phyloP scores from a whole-genome alignment of 2,329 filamentous ascomycete genomes.

The Aspergillus terreus region DNA sequence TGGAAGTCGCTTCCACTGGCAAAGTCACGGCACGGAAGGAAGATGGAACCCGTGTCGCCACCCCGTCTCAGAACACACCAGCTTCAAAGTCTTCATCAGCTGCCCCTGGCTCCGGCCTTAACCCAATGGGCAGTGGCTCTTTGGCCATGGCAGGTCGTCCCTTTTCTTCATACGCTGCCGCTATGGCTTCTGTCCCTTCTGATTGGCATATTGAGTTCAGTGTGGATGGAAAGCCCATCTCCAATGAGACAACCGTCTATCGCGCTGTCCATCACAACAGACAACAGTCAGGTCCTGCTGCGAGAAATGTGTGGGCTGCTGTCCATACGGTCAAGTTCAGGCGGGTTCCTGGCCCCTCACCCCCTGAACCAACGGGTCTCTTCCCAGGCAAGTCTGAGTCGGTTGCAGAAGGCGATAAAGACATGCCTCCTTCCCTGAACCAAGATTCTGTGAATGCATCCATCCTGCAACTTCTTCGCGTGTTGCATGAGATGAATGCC shows the following conservation, averaged over 20 bases:
- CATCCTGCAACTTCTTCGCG: conserved; percentile 82
- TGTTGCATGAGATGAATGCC: conserved; percentile 86
- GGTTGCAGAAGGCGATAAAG: conserved; percentile 51
- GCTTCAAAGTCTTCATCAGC: conserved; percentile 42
- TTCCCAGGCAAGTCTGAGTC: conserved; percentile 49
- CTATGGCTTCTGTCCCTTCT: conserved; percentile 73
- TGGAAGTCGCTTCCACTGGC: conserved; percentile 81
- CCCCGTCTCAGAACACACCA: conserved; percentile 63
- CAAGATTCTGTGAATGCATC: conserved; percentile 81
- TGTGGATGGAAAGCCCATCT: conserved; percentile 75
- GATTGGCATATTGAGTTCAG: conserved; percentile 98
- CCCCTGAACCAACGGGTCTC: conserved; percentile 65
- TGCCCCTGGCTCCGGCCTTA: conserved; percentile 19
- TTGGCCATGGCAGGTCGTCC: conserved; percentile 56
- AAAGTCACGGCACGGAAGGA: conserved; percentile 90
- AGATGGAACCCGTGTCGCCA: conserved; percentile 81
- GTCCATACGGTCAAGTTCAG: conserved; percentile 91
- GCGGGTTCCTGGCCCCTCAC: conserved; percentile 76
- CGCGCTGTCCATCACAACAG: conserved; percentile 79
- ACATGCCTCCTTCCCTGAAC: conserved; percentile 72
- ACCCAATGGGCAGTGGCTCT: conserved; percentile 32
- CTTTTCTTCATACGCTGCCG: conserved; percentile 75
- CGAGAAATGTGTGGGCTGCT: conserved; percentile 81
- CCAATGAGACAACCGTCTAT: conserved; percentile 93
- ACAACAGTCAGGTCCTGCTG: conserved; percentile 55